phyloP scores from a whole-genome alignment of 176 grass and related monocot species.

The Ananas comosus region DNA sequence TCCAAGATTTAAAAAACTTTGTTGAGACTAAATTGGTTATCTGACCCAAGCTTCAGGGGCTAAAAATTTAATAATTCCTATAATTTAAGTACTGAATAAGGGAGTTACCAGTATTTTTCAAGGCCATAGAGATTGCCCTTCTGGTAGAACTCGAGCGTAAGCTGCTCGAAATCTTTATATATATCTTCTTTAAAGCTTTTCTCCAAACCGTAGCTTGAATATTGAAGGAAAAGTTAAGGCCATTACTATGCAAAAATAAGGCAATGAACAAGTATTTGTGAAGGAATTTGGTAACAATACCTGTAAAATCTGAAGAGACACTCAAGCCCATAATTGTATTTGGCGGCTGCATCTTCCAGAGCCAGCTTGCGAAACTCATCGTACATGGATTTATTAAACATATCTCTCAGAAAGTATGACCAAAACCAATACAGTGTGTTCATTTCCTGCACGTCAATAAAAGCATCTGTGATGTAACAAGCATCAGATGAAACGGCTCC shows the following conservation, averaged over 20 bases:
- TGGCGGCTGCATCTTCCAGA: slow-evolving; percentile 74
- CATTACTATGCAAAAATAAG: slow-evolving; percentile 7
- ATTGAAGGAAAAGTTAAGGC: slow-evolving; percentile 2
- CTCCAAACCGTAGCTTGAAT: slow-evolving; percentile 94
- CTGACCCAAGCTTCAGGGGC: slow-evolving; percentile 8
- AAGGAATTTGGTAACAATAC: slow-evolving; percentile 15
- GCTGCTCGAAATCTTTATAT: slow-evolving; percentile 88
- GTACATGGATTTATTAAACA: slow-evolving; percentile 86
- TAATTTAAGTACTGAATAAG: background rate
- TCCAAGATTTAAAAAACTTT: too few species aligned
- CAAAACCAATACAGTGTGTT: slow-evolving; percentile 96
- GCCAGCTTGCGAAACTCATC: slow-evolving; percentile 76
- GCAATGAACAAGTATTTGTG: background rate
- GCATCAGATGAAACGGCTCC: background rate
- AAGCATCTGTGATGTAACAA: background rate
- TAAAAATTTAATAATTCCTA: slow-evolving; percentile 1
- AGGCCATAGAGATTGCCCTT: slow-evolving; percentile 92
- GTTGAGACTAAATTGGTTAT: background rate
- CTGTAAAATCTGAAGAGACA: slow-evolving; percentile 99
- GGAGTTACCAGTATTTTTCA: slow-evolving; percentile 92
- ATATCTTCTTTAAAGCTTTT: slow-evolving; percentile 73
- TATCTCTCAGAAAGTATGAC: slow-evolving; percentile 95
- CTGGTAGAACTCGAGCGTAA: slow-evolving; percentile 59
- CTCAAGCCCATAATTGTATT: slow-evolving; percentile 88
- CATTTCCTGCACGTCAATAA: slow-evolving; percentile 68